phyloP scores from a whole-genome alignment of 1,284 basidiomycete genomes.

The Marasmius tenuissimus region DNA sequence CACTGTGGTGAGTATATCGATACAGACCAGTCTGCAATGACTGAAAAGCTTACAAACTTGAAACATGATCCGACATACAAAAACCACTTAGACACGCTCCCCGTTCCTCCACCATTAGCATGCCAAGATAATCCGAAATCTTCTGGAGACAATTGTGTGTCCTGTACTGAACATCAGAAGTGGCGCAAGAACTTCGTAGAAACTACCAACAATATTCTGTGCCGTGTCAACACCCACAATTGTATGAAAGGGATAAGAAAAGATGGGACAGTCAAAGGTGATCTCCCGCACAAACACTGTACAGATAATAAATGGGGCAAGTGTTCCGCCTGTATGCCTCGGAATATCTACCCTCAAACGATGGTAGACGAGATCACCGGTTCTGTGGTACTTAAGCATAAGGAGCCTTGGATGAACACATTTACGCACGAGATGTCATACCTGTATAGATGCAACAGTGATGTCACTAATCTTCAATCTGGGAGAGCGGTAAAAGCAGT shows the following conservation, averaged over 20 bases:
- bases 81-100: constrained; percentile 11
- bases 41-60: background rate
- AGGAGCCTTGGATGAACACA: constrained; percentile 33
- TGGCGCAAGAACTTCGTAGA: constrained; percentile 5
- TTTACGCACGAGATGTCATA: constrained; percentile 28
- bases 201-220: constrained; percentile 16
- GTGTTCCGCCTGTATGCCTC: constrained; percentile 28
- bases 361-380: constrained; percentile 26
- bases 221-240: constrained; percentile 16
- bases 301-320: constrained; percentile 21
- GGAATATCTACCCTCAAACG: constrained; percentile 15
- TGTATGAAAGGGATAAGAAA: constrained; percentile 6
- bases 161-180: background rate
- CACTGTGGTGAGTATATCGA: constrained; percentile 14
- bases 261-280: background rate
- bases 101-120: constrained; percentile 7
- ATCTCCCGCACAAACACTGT: too few species aligned
- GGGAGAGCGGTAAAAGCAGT: constrained; percentile 37
- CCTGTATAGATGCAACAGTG: constrained; percentile 34
- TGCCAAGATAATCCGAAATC: background rate
- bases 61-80: background rate
- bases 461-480: constrained; percentile 33
- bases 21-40: constrained; percentile 5
- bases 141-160: background rate
- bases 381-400: constrained; percentile 29